These are phyloP conservation scores for Beauveria sp. DNA, from an alignment of 2,329 filamentous ascomycete genomes.

Conservation along the genomic window DNA sequence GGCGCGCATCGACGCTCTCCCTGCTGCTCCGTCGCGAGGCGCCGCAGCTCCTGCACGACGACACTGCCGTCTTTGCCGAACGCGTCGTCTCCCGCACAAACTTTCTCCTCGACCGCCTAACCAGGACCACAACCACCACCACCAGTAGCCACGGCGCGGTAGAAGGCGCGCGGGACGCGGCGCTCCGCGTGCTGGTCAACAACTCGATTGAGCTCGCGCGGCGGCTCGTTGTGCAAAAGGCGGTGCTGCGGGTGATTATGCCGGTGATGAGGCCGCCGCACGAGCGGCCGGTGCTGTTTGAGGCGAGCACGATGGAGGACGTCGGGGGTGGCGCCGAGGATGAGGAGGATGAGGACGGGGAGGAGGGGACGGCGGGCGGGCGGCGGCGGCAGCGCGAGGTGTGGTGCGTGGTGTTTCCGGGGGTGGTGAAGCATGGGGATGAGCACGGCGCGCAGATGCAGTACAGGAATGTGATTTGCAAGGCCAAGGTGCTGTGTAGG, in stretches of 20 bases:
- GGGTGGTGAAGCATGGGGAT: constrained; percentile 56
- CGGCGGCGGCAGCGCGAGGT: constrained; percentile 39
- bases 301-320: constrained; percentile 56
- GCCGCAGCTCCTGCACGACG: constrained; percentile 34
- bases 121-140: constrained; percentile 20
- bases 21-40: constrained; percentile 50
- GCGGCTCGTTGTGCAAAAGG: constrained; percentile 50
- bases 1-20: constrained; percentile 57
- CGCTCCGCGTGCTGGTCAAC: constrained; percentile 44
- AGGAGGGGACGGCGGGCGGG: constrained; percentile 31
- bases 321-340: constrained; percentile 56
- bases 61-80: constrained; percentile 37
- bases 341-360: constrained; percentile 41
- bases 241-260: constrained; percentile 49
- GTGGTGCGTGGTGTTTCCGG: constrained; percentile 56
- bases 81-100: constrained; percentile 40
- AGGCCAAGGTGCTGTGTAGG: constrained; percentile 56
- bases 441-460: constrained; percentile 55
- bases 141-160: too few relatives aligned
- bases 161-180: constrained; percentile 39
- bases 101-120: constrained; percentile 41
- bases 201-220: constrained; percentile 50
- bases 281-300: constrained; percentile 45
- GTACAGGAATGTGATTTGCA: constrained; percentile 55
- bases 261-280: constrained; percentile 41